Conservation (phyloP, 2,329 filamentous ascomycete species). For the Aspergillus fijiensis region DNA sequence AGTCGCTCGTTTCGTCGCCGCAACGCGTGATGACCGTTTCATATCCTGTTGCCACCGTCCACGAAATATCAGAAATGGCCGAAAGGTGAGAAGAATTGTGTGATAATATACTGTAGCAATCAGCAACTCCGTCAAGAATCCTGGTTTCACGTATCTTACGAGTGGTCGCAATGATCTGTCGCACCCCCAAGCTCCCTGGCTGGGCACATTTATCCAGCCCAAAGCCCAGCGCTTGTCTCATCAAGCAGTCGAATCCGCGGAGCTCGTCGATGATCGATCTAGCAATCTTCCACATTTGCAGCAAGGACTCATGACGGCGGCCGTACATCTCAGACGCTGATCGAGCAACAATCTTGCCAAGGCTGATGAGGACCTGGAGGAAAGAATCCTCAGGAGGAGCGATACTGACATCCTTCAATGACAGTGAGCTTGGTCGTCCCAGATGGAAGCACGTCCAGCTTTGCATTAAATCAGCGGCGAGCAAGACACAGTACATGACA, state of each 20-base stretch:
- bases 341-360: conserved; percentile 44
- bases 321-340: conserved; percentile 45
- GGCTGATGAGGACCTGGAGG: conserved; percentile 35
- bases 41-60: conserved; percentile 42
- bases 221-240: conserved; percentile 32
- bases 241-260: conserved; percentile 26
- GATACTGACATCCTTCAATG: conserved; percentile 38
- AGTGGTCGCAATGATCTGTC: conserved; percentile 43
- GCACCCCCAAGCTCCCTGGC: conserved; percentile 41
- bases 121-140: not conserved
- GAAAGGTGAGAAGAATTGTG: conserved; percentile 45
- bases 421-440: conserved; percentile 44
- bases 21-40: conserved; percentile 15
- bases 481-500: not conserved
- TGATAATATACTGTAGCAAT: conserved; percentile 44
- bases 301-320: conserved; percentile 40
- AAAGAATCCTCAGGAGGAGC: conserved; percentile 43
- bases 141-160: conserved; percentile 27
- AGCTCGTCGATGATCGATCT: conserved; percentile 34
- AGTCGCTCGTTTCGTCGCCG: conserved; percentile 19
- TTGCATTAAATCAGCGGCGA: not conserved
- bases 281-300: conserved; percentile 40
- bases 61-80: conserved; percentile 47
- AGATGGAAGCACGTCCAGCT: conserved; percentile 49
- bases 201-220: conserved; percentile 39